These are phyloP conservation scores for Leptodontidium sp. DNA, from an alignment of 2,329 filamentous ascomycete species.

Conservation along the genomic window DNA sequence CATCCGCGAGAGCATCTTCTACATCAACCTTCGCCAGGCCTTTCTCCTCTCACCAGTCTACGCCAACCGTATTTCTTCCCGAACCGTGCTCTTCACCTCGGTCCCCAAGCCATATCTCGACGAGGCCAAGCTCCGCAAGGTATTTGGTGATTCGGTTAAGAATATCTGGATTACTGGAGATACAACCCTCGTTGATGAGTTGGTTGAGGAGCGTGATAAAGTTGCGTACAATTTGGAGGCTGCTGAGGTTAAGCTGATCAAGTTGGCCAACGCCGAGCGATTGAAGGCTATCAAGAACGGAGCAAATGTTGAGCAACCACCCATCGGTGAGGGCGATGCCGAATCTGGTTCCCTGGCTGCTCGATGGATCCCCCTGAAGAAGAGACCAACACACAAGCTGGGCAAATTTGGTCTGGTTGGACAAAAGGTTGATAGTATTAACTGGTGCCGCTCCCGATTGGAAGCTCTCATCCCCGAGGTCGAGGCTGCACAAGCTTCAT, in stretches of 20 bases:
- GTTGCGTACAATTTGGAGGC: conserved; percentile 83
- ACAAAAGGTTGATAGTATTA: conserved; percentile 93
- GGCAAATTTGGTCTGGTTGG: conserved; percentile 76
- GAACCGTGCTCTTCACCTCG: conserved; percentile 88
- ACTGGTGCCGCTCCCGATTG: conserved; percentile 84
- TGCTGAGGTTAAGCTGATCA: conserved; percentile 87
- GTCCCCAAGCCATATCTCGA: conserved; percentile 83
- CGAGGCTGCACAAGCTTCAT: conserved; percentile 70
- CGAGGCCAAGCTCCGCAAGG: conserved; percentile 76
- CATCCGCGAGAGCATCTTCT: conserved; percentile 88
- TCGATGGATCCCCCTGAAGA: conserved; percentile 76
- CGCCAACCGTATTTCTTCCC: conserved; percentile 84
- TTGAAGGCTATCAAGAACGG: conserved; percentile 72
- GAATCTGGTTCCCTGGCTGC: conserved; percentile 77
- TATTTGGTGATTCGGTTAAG: conserved; percentile 84
- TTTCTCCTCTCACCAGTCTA: conserved; percentile 88
- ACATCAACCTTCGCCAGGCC: conserved; percentile 91
- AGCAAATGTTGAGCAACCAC: conserved; percentile 49
- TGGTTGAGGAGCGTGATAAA: conserved; percentile 83
- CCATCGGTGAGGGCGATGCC: conserved; percentile 62
- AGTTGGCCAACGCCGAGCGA: conserved; percentile 76
- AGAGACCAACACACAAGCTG: conserved; percentile 79
- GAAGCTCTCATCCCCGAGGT: conserved; percentile 77
- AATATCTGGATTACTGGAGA: conserved; percentile 86
- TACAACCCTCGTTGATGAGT: conserved; percentile 77